A percentile compares a stretch with the other conserved stretches of the same genome.
Evolutionary conservation across 441 rosid genomes (phyloP).

Genomic region (Adansonia gregorii): DNA sequence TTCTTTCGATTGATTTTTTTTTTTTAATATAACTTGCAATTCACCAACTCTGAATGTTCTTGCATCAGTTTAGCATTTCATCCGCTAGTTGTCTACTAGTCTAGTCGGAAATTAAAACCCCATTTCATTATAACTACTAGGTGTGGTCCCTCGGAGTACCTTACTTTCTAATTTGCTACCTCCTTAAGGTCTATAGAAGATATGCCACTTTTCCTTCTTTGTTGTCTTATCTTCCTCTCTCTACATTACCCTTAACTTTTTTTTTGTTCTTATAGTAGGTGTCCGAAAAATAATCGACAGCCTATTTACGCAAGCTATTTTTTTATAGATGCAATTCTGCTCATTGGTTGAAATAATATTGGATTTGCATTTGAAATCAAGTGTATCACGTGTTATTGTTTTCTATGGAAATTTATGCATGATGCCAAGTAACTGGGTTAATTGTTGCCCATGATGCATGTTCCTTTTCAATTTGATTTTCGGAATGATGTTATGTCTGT

Average conservation of each 20-base stretch:
- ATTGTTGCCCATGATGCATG: neutral
- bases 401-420: neutral
- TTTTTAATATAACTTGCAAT: neutral
- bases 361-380: slow-evolving; percentile 1
- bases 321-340: neutral
- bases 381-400: slow-evolving; percentile 1
- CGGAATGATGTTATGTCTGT: neutral
- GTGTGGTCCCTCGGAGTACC: neutral
- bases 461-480: slow-evolving; percentile 1
- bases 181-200: too few species aligned
- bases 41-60: neutral
- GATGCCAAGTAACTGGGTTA: neutral
- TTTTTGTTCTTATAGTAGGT: neutral
- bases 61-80: too few species aligned
- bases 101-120: neutral
- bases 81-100: neutral
- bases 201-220: slow-evolving; percentile 17
- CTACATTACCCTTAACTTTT: neutral
- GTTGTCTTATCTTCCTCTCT: neutral
- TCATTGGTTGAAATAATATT: too few species aligned
- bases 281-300: neutral
- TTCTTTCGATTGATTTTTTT: neutral
- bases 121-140: neutral
- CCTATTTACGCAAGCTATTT: neutral
- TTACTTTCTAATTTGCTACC: neutral